Conservation (phyloP, 768 basidiomycete species). For the Termitomyces sp. region DNA sequence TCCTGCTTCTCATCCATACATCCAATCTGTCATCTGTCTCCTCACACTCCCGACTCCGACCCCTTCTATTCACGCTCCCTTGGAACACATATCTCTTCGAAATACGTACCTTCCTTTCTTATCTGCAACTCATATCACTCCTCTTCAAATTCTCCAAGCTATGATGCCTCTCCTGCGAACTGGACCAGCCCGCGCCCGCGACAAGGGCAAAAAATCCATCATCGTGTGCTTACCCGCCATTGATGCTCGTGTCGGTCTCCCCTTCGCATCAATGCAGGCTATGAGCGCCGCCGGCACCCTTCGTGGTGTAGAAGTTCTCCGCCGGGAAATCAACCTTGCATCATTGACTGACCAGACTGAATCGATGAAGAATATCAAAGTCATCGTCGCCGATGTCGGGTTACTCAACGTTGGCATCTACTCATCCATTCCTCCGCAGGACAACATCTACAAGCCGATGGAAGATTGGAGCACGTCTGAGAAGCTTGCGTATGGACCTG, state of each 20-base stretch:
- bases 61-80: slow-evolving; percentile 47
- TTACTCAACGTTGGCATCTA: slow-evolving; percentile 35
- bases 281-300: slow-evolving; percentile 77
- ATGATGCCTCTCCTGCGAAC: slow-evolving; percentile 74
- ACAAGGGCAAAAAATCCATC: slow-evolving; percentile 55
- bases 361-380: slow-evolving; percentile 61
- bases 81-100: slow-evolving; percentile 66
- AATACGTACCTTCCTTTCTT: slow-evolving; percentile 68
- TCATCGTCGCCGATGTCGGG: slow-evolving; percentile 76
- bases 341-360: slow-evolving; percentile 50
- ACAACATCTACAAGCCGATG: slow-evolving; percentile 47
- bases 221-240: slow-evolving; percentile 74
- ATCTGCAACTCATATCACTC: slow-evolving; percentile 70
- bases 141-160: slow-evolving; percentile 72
- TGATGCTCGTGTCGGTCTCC: slow-evolving; percentile 71
- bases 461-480: slow-evolving; percentile 75
- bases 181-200: slow-evolving; percentile 50
- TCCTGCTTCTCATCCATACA: slow-evolving; percentile 60
- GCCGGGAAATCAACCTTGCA: slow-evolving; percentile 65
- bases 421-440: slow-evolving; percentile 20
- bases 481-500: slow-evolving; percentile 66
- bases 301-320: slow-evolving; percentile 68
- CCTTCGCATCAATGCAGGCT: slow-evolving; percentile 60
- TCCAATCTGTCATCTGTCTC: slow-evolving; percentile 77
- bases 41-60: slow-evolving; percentile 49